phyloP scores from a whole-genome alignment of 1,284 basidiomycete species.

The Wallemia mellicola region DNA sequence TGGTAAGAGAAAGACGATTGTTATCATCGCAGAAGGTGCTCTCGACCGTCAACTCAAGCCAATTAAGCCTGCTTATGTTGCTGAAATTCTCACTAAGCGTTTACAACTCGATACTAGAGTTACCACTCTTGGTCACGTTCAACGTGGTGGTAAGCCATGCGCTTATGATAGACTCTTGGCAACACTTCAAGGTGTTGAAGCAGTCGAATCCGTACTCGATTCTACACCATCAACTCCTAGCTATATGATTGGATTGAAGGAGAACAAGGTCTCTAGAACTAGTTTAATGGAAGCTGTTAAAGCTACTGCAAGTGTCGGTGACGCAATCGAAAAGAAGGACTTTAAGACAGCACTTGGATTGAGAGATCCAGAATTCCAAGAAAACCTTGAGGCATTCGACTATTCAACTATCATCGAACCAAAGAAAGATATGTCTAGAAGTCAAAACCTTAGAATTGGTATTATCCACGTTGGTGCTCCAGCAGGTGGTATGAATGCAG shows the following conservation, averaged over 20 bases:
- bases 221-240: conserved; percentile 69
- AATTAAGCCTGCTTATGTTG: conserved; percentile 69
- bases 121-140: conserved; percentile 92
- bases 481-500: conserved; percentile 95
- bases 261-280: conserved; percentile 80
- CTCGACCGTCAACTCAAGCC: conserved; percentile 61
- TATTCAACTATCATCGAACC: conserved; percentile 35
- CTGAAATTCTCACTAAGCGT: conserved; percentile 53
- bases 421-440: conserved; percentile 28
- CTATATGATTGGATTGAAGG: conserved; percentile 85
- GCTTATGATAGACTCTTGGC: conserved; percentile 80
- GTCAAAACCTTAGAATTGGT: conserved; percentile 49
- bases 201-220: conserved; percentile 66
- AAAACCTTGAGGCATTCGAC: conserved; percentile 56
- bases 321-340: conserved; percentile 52
- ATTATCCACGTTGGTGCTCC: conserved; percentile 91
- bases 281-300: conserved; percentile 78
- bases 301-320: conserved; percentile 55
- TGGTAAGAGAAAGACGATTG: conserved; percentile 92
- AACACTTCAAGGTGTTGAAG: conserved; percentile 78
- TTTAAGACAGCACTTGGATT: conserved; percentile 63
- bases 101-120: conserved; percentile 83
- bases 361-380: conserved; percentile 71
- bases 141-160: conserved; percentile 75
- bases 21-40: conserved; percentile 91